Percentiles rank a stretch among this genome's conserved stretches.
These are phyloP conservation scores for Auriscalpium orientale DNA, from an alignment of 768 basidiomycete genomes.

Conservation along the genomic window DNA sequence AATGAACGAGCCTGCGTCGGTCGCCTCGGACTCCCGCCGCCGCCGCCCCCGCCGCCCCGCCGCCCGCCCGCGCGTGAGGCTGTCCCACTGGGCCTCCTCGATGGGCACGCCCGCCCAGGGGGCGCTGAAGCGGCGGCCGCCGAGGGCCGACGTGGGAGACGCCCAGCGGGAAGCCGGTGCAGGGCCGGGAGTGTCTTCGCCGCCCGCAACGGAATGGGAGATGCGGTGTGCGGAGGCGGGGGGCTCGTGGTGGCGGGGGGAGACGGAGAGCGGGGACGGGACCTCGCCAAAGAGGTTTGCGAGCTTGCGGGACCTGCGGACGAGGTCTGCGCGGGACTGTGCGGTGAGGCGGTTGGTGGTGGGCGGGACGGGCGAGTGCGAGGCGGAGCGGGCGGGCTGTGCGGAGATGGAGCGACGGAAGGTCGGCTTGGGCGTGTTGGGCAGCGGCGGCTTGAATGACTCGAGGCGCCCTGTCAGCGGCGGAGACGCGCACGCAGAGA, in stretches of 20 bases:
- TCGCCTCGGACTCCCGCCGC: conserved; percentile 5
- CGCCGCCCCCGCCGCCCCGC: conserved; percentile 2
- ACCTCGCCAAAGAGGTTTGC: conserved; percentile 73
- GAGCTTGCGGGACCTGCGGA: conserved; percentile 70
- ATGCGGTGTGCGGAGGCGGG: background rate
- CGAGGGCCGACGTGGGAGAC: too few relatives aligned
- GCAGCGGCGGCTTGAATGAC: conserved; percentile 34
- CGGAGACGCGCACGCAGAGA: background rate
- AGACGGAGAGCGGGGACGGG: conserved; percentile 25
- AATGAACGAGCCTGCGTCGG: conserved; percentile 40
- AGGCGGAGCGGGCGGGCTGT: conserved; percentile 3
- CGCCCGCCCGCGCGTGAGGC: background rate
- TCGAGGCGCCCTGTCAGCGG: background rate
- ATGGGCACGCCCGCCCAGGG: background rate
- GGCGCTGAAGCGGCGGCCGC: too few relatives aligned
- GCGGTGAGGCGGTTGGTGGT: conserved; percentile 62
- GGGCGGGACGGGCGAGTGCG: conserved; percentile 35
- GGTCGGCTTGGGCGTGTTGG: conserved; percentile 38
- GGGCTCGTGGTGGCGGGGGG: conserved; percentile 3
- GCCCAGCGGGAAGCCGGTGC: background rate
- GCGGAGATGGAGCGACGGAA: conserved; percentile 29
- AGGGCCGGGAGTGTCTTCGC: background rate
- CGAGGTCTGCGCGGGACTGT: conserved; percentile 61
- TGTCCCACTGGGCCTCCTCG: background rate
- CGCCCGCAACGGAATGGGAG: background rate